phyloP scores from a whole-genome alignment of 176 grass and related monocot species.

The Neostapfia colusana region DNA sequence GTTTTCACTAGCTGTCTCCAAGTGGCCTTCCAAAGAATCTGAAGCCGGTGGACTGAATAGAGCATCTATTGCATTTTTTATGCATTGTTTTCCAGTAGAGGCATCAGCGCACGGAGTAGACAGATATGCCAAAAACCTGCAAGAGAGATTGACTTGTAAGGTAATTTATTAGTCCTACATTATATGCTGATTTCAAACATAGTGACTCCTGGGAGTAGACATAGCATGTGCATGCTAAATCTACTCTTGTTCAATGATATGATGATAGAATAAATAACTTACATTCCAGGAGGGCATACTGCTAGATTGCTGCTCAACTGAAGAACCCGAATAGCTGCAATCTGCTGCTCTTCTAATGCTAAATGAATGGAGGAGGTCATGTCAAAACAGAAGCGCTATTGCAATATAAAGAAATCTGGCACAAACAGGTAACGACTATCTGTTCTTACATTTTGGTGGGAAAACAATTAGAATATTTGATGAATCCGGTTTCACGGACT shows the following conservation, averaged over 20 bases:
- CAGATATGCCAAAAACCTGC: constrained; percentile 80
- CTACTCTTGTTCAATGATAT: constrained; percentile 8
- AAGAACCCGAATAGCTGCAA: constrained; percentile 62
- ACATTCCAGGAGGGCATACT: constrained; percentile 84
- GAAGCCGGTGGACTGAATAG: constrained; percentile 53
- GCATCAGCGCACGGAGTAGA: constrained; percentile 74
- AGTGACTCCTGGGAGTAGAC: background rate
- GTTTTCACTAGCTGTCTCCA: constrained; percentile 35
- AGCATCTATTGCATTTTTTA: constrained; percentile 71
- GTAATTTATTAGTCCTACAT: constrained; percentile 15
- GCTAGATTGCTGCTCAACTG: constrained; percentile 90
- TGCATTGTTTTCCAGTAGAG: constrained; percentile 51
- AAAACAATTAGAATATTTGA: constrained; percentile 85
- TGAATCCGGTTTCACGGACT: constrained; percentile 54
- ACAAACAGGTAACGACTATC: constrained; percentile 17
- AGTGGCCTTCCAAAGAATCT: constrained; percentile 40
- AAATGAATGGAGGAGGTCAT: constrained; percentile 37
- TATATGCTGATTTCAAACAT: constrained; percentile 27
- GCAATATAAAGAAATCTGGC: background rate
- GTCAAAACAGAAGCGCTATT: constrained; percentile 32
- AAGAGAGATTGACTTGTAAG: constrained; percentile 35
- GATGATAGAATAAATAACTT: constrained; percentile 43
- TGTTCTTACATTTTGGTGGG: constrained; percentile 88
- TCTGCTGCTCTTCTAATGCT: constrained; percentile 77
- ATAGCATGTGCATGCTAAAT: constrained; percentile 31